Percentiles rank a stretch among this genome's conserved stretches.
Evolutionary conservation across 768 basidiomycete genomes (phyloP).

Genomic region (Krasilnikovozyma curviuscula): DNA sequence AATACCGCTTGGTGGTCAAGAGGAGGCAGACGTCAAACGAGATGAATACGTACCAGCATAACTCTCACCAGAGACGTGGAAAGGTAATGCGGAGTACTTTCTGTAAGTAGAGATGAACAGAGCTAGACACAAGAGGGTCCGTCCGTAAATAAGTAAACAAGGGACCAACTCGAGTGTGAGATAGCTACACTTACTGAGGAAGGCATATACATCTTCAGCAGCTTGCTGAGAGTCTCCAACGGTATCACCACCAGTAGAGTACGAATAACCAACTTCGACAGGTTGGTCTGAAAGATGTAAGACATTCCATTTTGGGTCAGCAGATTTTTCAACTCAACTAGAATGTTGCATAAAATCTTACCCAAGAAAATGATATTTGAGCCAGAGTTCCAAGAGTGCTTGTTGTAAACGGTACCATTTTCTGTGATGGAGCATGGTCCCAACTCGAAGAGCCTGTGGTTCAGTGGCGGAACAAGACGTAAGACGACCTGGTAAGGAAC

Average conservation of each 20-base stretch:
- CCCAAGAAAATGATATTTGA: slow-evolving; percentile 17
- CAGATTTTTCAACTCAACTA: neutral
- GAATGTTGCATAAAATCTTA: neutral
- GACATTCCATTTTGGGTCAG: too few relatives aligned
- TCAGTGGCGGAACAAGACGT: neutral
- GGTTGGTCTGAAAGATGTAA: slow-evolving; percentile 30
- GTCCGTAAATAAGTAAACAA: neutral
- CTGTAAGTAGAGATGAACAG: slow-evolving; percentile 61
- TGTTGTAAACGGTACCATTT: slow-evolving; percentile 40
- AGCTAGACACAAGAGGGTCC: neutral
- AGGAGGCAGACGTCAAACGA: neutral
- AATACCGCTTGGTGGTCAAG: too few relatives aligned
- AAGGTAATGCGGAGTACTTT: slow-evolving; percentile 39
- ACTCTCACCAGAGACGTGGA: slow-evolving; percentile 29
- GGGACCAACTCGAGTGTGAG: slow-evolving; percentile 51
- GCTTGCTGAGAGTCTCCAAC: slow-evolving; percentile 68
- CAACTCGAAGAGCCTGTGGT: slow-evolving; percentile 49
- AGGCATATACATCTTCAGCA: slow-evolving; percentile 56
- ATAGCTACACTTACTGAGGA: slow-evolving; percentile 23
- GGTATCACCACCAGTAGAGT: slow-evolving; percentile 44
- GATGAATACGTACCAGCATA: slow-evolving; percentile 32
- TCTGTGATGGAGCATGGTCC: slow-evolving; percentile 61
- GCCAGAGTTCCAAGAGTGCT: slow-evolving; percentile 73
- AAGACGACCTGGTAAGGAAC: neutral
- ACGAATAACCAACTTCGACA: slow-evolving; percentile 63